phyloP scores from a whole-genome alignment of 495 filamentous ascomycete species.

The Neurospora cerealis region DNA sequence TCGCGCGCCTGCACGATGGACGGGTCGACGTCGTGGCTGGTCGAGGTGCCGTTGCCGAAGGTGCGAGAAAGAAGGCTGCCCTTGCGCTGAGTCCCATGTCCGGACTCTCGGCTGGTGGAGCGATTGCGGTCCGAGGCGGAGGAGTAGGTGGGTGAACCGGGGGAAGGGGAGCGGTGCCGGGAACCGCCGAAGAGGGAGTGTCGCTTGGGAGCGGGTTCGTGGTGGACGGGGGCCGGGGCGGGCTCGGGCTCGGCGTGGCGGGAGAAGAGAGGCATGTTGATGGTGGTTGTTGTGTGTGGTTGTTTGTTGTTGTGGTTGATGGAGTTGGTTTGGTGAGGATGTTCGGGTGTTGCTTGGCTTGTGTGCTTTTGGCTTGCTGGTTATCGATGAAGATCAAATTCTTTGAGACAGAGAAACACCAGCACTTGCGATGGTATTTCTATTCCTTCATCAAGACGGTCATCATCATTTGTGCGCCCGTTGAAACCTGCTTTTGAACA shows the following conservation, averaged over 20 bases:
- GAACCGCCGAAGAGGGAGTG: conserved; percentile 32
- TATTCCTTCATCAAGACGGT: background rate
- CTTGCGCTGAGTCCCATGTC: conserved; percentile 8
- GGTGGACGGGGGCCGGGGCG: conserved; percentile 11
- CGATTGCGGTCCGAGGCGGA: conserved; percentile 11
- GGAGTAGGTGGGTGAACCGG: conserved; percentile 15
- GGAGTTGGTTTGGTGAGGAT: background rate
- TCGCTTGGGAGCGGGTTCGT: conserved; percentile 22
- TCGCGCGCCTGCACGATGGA: conserved; percentile 48
- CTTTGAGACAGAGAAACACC: background rate
- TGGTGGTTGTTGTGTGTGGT: background rate
- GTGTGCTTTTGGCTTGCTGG: background rate
- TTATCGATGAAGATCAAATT: background rate
- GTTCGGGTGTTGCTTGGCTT: background rate
- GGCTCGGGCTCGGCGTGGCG: conserved; percentile 33
- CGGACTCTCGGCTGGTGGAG: conserved; percentile 8
- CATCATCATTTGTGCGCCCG: background rate
- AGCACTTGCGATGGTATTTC: background rate
- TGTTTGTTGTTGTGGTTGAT: background rate
- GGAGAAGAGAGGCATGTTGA: conserved; percentile 41
- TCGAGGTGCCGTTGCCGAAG: conserved; percentile 32
- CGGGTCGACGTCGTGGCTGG: conserved; percentile 39
- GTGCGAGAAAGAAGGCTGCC: conserved; percentile 30
- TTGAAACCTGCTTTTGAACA: conserved; percentile 19
- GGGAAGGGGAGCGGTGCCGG: conserved; percentile 31